Conservation (phyloP, 176 grass and related monocot species). For the Zoysia japonica region DNA sequence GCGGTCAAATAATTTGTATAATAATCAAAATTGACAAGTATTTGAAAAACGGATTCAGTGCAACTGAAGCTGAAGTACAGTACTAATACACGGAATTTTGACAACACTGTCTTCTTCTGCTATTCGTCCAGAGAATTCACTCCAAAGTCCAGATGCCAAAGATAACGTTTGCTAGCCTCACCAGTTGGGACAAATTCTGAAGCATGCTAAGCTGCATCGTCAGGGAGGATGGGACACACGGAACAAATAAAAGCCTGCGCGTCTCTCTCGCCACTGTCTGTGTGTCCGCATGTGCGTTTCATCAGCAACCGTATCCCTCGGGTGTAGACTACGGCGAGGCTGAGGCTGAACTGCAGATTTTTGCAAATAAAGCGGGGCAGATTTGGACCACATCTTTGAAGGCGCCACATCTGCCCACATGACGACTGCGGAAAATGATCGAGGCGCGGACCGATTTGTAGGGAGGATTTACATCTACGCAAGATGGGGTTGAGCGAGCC, state of each 20-base stretch:
- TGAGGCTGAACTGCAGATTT: constrained; percentile 15
- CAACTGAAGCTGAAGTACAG: neutral
- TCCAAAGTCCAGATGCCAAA: neutral
- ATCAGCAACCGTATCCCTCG: constrained; percentile 15
- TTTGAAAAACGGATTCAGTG: neutral
- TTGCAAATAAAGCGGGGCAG: constrained; percentile 31
- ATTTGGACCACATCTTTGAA: constrained; percentile 50
- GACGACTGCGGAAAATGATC: neutral
- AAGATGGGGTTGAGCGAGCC: neutral
- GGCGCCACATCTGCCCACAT: constrained; percentile 34
- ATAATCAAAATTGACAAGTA: too few species aligned
- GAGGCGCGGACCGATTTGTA: constrained; percentile 21
- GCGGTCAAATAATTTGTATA: too few species aligned
- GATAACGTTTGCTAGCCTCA: neutral
- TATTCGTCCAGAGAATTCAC: neutral
- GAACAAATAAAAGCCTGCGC: constrained; percentile 24
- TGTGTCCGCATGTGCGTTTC: constrained; percentile 12
- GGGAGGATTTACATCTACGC: constrained; percentile 14
- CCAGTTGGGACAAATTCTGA: neutral
- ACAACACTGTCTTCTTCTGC: neutral
- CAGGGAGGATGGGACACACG: constrained; percentile 6
- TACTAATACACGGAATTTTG: constrained; percentile 5
- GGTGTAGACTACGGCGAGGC: constrained; percentile 4
- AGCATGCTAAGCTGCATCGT: neutral
- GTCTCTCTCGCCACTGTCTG: constrained; percentile 10